Percentiles rank a stretch among this genome's conserved stretches.
Conservation (phyloP, 352 stramenopile species). For the Pythium guiyangense region DNA sequence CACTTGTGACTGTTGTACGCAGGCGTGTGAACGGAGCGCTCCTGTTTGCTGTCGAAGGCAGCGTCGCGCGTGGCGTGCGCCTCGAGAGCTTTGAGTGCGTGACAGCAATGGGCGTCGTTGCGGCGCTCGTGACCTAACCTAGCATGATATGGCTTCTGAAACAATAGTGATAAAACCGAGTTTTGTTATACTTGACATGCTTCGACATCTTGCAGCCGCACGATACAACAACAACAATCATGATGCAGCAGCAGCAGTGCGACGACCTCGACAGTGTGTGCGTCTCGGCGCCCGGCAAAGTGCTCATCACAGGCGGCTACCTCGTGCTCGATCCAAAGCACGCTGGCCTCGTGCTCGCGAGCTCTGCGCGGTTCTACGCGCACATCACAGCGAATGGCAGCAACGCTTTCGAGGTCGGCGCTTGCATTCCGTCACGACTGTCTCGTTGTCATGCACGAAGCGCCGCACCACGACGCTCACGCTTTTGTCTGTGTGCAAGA, state of each 20-base stretch:
- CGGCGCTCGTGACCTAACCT: background rate
- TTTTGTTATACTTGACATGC: background rate
- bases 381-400: constrained; percentile 1
- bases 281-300: constrained; percentile 95
- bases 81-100: constrained; percentile 15
- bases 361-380: constrained; percentile 92
- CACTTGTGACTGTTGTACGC: background rate
- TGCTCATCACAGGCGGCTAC: constrained; percentile 95
- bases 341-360: constrained; percentile 88
- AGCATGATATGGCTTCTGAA: too few species aligned
- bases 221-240: background rate
- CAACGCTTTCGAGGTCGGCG: background rate
- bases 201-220: background rate
- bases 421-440: constrained; percentile 16
- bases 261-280: constrained; percentile 16
- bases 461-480: background rate
- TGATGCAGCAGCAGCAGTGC: background rate
- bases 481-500: background rate
- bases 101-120: constrained; percentile 12
- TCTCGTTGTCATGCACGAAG: background rate
- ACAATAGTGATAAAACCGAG: too few species aligned
- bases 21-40: constrained; percentile 4
- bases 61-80: background rate
- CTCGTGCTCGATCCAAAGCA: constrained; percentile 92
- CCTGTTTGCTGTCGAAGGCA: constrained; percentile 7